These are phyloP conservation scores for Monosporozyma servazzii DNA, from an alignment of 805 yeast genomes.

Conservation along the genomic window DNA sequence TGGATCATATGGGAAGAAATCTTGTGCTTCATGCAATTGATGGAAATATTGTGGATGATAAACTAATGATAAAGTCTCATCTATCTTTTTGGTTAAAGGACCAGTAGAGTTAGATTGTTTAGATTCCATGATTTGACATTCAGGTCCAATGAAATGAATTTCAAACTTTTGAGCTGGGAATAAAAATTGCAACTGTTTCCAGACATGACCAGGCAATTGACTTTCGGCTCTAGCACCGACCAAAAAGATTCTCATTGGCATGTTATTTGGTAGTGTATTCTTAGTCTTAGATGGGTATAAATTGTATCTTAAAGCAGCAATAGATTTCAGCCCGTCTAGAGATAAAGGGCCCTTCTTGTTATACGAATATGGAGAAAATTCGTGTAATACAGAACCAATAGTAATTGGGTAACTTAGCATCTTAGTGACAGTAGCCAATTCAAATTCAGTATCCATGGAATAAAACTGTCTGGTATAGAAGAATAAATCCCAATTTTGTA, in stretches of 20 bases:
- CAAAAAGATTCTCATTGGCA: conserved; percentile 84
- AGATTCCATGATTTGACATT: conserved; percentile 39
- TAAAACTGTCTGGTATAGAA: conserved; percentile 87
- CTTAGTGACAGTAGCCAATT: conserved; percentile 90
- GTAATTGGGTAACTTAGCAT: conserved; percentile 91
- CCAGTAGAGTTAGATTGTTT: conserved; percentile 33
- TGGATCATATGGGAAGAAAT: conserved; percentile 97
- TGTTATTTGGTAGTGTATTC: conserved; percentile 46
- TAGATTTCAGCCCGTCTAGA: conserved; percentile 85
- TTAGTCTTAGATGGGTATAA: conserved; percentile 51
- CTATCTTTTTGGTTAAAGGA: conserved; percentile 66
- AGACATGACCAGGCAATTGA: conserved; percentile 86
- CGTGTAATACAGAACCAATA: conserved; percentile 73
- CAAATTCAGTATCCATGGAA: conserved; percentile 96
- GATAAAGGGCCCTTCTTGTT: conserved; percentile 83
- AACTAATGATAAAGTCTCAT: conserved; percentile 64
- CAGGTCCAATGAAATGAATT: conserved; percentile 92
- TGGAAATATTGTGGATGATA: conserved; percentile 91
- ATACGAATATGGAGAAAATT: conserved; percentile 73
- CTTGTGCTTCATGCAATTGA: conserved; percentile 83
- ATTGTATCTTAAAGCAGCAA: conserved; percentile 88
- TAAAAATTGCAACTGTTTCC: conserved; percentile 85
- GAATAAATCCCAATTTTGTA: conserved; percentile 84
- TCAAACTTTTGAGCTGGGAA: conserved; percentile 80
- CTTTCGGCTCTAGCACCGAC: conserved; percentile 92